Conservation (phyloP, 106 monocot genomes). For the Dendrobium officinale region DNA sequence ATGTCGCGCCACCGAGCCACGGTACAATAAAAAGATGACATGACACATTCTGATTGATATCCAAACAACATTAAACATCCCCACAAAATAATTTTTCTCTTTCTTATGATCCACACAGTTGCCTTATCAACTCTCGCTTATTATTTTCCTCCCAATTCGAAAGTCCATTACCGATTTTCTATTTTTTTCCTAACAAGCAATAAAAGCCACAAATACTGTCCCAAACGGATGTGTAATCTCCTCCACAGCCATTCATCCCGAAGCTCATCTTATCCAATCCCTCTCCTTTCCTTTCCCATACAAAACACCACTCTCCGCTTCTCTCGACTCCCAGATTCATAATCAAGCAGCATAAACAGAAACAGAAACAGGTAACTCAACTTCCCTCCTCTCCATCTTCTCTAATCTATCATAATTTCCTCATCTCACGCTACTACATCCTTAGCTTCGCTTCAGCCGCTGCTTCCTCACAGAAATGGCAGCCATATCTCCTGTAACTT, state of each 20-base stretch:
- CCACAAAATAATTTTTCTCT: too few species aligned
- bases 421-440: too few species aligned
- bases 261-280: constrained; percentile 15
- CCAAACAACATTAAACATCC: too few species aligned
- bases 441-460: too few species aligned
- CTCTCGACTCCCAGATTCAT: neutral
- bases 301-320: constrained; percentile 8
- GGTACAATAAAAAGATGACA: too few species aligned
- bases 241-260: neutral
- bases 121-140: neutral
- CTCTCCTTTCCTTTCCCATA: neutral
- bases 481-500: constrained; percentile 3
- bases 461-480: constrained; percentile 8
- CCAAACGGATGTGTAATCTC: neutral
- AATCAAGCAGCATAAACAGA: neutral
- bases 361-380: too few species aligned
- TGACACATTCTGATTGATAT: too few species aligned
- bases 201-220: neutral
- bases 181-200: too few species aligned
- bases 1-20: too few species aligned
- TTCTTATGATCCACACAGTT: neutral
- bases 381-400: too few species aligned
- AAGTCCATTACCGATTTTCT: too few species aligned
- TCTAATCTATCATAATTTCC: too few species aligned
- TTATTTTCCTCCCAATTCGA: neutral